A percentile compares a stretch with the other conserved stretches of the same genome.
Evolutionary conservation across 2,329 filamentous ascomycete genomes (phyloP).

Genomic region (Hypoxylon sp.): DNA sequence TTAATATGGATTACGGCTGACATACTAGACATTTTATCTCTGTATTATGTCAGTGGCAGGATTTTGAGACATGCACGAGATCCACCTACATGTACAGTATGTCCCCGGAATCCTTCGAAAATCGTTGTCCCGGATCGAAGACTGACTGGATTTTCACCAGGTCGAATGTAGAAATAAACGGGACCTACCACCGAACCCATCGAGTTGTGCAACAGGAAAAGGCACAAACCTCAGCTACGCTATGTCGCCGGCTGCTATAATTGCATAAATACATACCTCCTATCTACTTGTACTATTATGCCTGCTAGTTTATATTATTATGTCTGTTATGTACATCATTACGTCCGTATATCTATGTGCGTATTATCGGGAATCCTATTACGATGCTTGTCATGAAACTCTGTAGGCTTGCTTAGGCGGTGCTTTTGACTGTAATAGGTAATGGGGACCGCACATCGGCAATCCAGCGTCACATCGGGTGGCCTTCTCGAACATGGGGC

Average conservation of each 20-base stretch:
- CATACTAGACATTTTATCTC: slow-evolving; percentile 16
- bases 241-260: neutral
- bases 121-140: slow-evolving; percentile 17
- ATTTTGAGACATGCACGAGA: slow-evolving; percentile 34
- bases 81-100: slow-evolving; percentile 18
- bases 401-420: slow-evolving; percentile 21
- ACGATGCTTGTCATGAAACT: slow-evolving; percentile 21
- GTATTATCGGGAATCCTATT: slow-evolving; percentile 14
- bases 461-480: slow-evolving; percentile 33
- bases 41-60: slow-evolving; percentile 30
- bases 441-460: slow-evolving; percentile 22
- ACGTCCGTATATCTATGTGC: neutral
- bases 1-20: slow-evolving; percentile 32
- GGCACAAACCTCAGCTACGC: neutral
- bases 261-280: slow-evolving; percentile 2
- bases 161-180: slow-evolving; percentile 13
- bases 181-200: neutral
- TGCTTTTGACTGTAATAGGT: slow-evolving; percentile 23
- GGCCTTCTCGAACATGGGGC: slow-evolving; percentile 35
- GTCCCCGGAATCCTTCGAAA: slow-evolving; percentile 36
- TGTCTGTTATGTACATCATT: neutral
- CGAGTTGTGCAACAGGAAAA: slow-evolving; percentile 13
- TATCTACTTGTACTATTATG: neutral
- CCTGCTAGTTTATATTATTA: neutral
- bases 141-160: neutral